A percentile compares a stretch with the other conserved stretches of the same genome.
Conservation (phyloP, 1,284 basidiomycete species). For the Veloporphyrellus conicus region DNA sequence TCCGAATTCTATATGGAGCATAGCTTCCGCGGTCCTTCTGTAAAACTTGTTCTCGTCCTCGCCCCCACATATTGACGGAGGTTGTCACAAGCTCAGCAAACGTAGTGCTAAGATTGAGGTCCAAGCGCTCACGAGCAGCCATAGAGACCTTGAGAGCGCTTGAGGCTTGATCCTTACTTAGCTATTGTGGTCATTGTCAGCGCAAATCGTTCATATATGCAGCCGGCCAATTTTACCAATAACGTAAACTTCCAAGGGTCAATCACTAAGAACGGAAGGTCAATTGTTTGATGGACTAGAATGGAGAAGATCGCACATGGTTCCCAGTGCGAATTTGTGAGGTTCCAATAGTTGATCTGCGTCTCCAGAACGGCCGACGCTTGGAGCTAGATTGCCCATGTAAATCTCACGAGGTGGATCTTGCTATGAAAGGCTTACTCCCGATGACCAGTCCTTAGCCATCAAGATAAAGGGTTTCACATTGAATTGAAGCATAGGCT, state of each 20-base stretch:
- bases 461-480: constrained; percentile 82
- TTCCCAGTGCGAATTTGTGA: constrained; percentile 98
- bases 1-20: constrained; percentile 91
- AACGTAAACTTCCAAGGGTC: constrained; percentile 94
- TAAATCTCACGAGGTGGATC: constrained; percentile 9
- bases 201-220: background rate
- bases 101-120: constrained; percentile 89
- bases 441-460: constrained; percentile 91
- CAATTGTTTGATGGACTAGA: background rate
- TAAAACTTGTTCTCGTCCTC: constrained; percentile 69
- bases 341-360: constrained; percentile 94
- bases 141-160: constrained; percentile 63
- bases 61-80: constrained; percentile 67
- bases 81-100: constrained; percentile 86
- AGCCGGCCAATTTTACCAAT: constrained; percentile 43
- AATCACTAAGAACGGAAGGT: constrained; percentile 55
- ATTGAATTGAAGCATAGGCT: constrained; percentile 89
- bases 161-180: constrained; percentile 48
- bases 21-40: constrained; percentile 79
- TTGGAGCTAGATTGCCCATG: constrained; percentile 54
- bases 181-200: constrained; percentile 37
- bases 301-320: constrained; percentile 55
- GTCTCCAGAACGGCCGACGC: constrained; percentile 77
- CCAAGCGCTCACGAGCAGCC: constrained; percentile 79
- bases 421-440: constrained; percentile 47